Percentiles rank a stretch among this genome's conserved stretches.
Conservation (phyloP, 2,329 filamentous ascomycete species). For the Dactylellina leptospora region DNA sequence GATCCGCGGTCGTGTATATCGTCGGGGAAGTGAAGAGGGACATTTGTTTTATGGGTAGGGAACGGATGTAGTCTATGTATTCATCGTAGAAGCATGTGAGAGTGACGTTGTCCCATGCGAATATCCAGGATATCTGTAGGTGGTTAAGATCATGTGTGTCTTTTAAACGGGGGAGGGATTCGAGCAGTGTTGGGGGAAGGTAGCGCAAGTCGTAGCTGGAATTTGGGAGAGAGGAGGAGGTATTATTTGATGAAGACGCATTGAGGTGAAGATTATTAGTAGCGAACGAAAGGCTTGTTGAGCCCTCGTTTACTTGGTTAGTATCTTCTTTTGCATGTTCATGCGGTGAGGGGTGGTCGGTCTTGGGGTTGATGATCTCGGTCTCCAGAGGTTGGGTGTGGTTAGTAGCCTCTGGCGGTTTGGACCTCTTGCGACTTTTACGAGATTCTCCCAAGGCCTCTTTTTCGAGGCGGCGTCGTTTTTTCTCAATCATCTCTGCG, state of each 20-base stretch:
- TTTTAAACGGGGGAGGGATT: not conserved
- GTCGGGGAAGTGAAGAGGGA: constrained; percentile 23
- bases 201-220: constrained; percentile 1
- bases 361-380: not conserved
- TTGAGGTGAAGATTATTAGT: constrained; percentile 10
- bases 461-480: not conserved
- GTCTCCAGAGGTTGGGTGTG: not conserved
- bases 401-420: not conserved
- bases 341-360: not conserved
- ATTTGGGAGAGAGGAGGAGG: not conserved
- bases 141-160: constrained; percentile 20
- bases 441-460: not conserved
- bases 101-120: constrained; percentile 29
- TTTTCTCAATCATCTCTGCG: not conserved
- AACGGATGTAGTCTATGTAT: constrained; percentile 37
- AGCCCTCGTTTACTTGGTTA: not conserved
- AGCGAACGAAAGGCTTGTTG: constrained; percentile 28
- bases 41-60: constrained; percentile 27
- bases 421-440: constrained; percentile 6
- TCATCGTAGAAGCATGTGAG: constrained; percentile 40
- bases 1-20: constrained; percentile 10
- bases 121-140: constrained; percentile 35
- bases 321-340: not conserved
- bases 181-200: constrained; percentile 2
- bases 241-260: constrained; percentile 1